Percentiles rank a stretch among this genome's conserved stretches.
These are phyloP conservation scores for Articulospora tetracladia DNA, from an alignment of 495 filamentous ascomycete genomes.

Conservation along the genomic window DNA sequence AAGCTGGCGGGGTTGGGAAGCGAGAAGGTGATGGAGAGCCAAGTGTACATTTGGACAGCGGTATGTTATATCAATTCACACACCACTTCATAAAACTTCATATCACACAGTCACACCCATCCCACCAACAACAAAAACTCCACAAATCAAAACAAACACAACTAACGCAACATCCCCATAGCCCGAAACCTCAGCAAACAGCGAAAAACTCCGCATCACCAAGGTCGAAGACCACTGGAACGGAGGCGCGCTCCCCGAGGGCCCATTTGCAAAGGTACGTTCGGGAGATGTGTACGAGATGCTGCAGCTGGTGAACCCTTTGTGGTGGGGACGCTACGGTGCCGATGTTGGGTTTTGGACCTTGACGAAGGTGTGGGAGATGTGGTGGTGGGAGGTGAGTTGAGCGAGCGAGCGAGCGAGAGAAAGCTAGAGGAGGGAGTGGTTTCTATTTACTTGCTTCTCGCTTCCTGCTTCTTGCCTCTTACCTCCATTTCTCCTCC, in stretches of 20 bases:
- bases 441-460: neutral
- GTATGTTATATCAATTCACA: neutral
- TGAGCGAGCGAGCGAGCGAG: conserved; percentile 12
- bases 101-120: too few relatives aligned
- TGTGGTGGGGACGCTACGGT: neutral
- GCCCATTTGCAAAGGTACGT: conserved; percentile 45
- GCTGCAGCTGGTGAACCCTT: neutral
- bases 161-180: neutral
- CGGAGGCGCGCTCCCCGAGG: conserved; percentile 43
- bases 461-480: neutral
- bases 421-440: conserved; percentile 14
- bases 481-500: too few relatives aligned
- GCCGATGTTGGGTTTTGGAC: neutral
- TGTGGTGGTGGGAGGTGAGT: conserved; percentile 25
- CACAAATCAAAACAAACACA: neutral
- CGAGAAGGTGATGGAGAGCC: conserved; percentile 47
- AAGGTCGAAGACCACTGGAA: conserved; percentile 56
- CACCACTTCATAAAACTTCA: too few relatives aligned
- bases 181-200: neutral
- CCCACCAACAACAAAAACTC: neutral
- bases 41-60: conserved; percentile 35
- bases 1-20: conserved; percentile 47
- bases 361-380: conserved; percentile 20
- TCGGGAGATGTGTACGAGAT: conserved; percentile 1
- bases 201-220: conserved; percentile 34